Percentiles rank a stretch among this genome's conserved stretches.
Conservation (phyloP, 148 eudicot species). For the Simmondsia chinensis region DNA sequence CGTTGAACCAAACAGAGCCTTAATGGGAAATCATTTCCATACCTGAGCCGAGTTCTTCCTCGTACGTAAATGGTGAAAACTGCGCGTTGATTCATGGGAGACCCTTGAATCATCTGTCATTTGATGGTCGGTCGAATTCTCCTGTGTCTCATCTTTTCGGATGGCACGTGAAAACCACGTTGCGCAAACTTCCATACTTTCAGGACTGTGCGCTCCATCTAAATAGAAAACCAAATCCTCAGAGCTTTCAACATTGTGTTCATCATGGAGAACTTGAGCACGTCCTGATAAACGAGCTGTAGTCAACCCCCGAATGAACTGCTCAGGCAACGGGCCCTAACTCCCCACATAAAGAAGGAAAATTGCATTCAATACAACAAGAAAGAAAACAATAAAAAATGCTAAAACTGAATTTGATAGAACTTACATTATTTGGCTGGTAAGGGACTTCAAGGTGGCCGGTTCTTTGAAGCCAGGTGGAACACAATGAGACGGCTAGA, state of each 20-base stretch:
- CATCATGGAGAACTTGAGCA: slow-evolving; percentile 79
- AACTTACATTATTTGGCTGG: slow-evolving; percentile 45
- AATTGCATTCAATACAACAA: not conserved
- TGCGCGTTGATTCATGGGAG: slow-evolving; percentile 24
- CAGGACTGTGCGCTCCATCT: slow-evolving; percentile 99
- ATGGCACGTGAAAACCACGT: slow-evolving; percentile 73
- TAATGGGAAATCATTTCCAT: slow-evolving; percentile 1
- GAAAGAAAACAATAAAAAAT: not conserved
- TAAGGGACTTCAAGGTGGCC: slow-evolving; percentile 49
- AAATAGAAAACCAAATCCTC: slow-evolving; percentile 76
- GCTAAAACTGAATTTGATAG: slow-evolving; percentile 2
- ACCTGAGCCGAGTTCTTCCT: slow-evolving; percentile 61
- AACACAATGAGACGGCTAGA: slow-evolving; percentile 80
- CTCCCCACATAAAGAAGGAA: slow-evolving; percentile 12
- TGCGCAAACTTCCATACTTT: slow-evolving; percentile 99
- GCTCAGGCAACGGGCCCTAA: slow-evolving; percentile 72
- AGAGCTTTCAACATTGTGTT: slow-evolving; percentile 38
- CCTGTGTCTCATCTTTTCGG: slow-evolving; percentile 31
- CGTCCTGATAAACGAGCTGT: slow-evolving; percentile 78
- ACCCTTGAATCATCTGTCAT: slow-evolving; percentile 14
- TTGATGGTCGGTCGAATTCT: slow-evolving; percentile 11
- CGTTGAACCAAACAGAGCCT: too few relatives aligned
- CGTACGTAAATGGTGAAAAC: slow-evolving; percentile 21
- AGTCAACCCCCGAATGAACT: slow-evolving; percentile 72
- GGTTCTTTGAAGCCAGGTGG: slow-evolving; percentile 81